Conservation (phyloP, 2,329 filamentous ascomycete species). For the Penicillium sp. region DNA sequence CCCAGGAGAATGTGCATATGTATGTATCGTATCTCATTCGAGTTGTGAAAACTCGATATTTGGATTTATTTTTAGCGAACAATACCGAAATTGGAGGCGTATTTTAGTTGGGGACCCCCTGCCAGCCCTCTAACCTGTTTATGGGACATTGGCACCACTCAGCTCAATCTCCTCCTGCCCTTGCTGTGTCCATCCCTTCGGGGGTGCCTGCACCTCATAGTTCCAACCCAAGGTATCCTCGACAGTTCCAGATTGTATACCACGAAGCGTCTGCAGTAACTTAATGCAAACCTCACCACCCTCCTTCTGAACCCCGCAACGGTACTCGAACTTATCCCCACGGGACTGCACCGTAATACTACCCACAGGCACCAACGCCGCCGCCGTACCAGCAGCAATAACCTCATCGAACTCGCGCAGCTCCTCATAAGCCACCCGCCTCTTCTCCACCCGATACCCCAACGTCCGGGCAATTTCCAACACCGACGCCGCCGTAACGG, state of each 20-base stretch:
- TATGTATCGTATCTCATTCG: too few relatives aligned
- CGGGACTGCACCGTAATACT: slow-evolving; percentile 74
- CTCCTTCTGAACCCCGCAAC: slow-evolving; percentile 42
- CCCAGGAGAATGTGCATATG: too few relatives aligned
- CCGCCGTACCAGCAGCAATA: slow-evolving; percentile 88
- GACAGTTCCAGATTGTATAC: slow-evolving; percentile 78
- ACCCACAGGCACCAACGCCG: slow-evolving; percentile 85
- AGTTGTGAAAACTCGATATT: not conserved
- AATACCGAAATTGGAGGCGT: too few relatives aligned
- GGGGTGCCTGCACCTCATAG: slow-evolving; percentile 38
- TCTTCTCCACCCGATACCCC: slow-evolving; percentile 80
- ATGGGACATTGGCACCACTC: slow-evolving; percentile 32
- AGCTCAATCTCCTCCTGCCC: slow-evolving; percentile 17
- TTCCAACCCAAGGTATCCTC: slow-evolving; percentile 77
- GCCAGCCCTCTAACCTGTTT: not conserved
- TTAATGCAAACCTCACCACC: slow-evolving; percentile 69
- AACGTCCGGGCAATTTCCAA: slow-evolving; percentile 71
- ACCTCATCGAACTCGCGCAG: slow-evolving; percentile 70
- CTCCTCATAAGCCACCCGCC: slow-evolving; percentile 63
- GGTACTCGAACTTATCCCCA: slow-evolving; percentile 57
- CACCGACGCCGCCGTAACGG: slow-evolving; percentile 77
- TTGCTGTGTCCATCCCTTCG: slow-evolving; percentile 33
- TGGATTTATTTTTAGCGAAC: not conserved
- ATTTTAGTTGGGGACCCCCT: not conserved
- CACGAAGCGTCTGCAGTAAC: slow-evolving; percentile 74